phyloP scores from a whole-genome alignment of 2,329 filamentous ascomycete genomes.

The Phialophora expanda region DNA sequence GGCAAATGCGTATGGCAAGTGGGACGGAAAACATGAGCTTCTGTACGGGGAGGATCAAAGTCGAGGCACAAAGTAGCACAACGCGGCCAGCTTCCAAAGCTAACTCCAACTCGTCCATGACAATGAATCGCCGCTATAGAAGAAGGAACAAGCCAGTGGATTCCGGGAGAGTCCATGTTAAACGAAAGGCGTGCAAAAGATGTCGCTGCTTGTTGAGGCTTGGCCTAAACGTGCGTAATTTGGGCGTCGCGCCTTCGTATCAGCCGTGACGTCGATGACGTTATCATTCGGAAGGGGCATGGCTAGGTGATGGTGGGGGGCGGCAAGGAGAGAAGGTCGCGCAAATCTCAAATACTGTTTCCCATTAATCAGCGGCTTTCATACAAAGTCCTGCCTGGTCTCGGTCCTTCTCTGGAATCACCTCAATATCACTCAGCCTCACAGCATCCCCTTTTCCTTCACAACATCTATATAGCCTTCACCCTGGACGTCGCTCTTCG shows the following conservation, averaged over 20 bases:
- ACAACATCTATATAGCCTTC: conserved; percentile 39
- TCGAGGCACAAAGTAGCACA: not conserved
- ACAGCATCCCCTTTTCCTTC: not conserved
- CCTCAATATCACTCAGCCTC: conserved; percentile 13
- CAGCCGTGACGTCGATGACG: conserved; percentile 1
- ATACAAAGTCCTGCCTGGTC: conserved; percentile 31
- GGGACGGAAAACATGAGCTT: not conserved
- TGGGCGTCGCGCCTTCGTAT: not conserved
- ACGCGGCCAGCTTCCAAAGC: not conserved
- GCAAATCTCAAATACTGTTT: conserved; percentile 22
- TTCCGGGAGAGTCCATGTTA: not conserved
- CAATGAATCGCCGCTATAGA: not conserved
- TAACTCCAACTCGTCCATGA: not conserved
- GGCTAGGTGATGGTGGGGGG: too few relatives aligned
- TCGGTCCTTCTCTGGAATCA: conserved; percentile 8
- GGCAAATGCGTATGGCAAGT: conserved; percentile 10
- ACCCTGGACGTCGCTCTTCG: conserved; percentile 40
- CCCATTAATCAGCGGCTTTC: conserved; percentile 17
- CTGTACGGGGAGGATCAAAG: not conserved
- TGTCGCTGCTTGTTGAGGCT: not conserved
- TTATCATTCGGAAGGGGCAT: not conserved
- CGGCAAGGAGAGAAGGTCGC: not conserved
- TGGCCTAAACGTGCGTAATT: not conserved
- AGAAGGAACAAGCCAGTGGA: not conserved
- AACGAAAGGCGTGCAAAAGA: not conserved